phyloP scores from a whole-genome alignment of 257 asterid species.

The Jacaranda copaia region DNA sequence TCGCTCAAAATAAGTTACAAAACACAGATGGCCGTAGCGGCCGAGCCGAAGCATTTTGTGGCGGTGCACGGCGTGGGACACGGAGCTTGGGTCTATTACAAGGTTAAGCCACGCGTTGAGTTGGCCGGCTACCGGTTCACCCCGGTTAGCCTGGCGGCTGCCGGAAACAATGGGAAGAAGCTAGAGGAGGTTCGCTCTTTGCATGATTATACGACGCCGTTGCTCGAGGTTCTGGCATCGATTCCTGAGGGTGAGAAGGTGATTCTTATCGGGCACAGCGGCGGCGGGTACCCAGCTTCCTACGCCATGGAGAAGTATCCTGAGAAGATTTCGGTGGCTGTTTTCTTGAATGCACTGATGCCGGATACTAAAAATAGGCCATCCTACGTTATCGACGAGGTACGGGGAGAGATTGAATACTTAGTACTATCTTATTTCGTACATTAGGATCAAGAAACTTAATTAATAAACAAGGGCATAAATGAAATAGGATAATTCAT shows the following conservation, averaged over 20 bases:
- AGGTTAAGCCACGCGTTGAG: slow-evolving; percentile 69
- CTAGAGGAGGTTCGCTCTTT: slow-evolving; percentile 48
- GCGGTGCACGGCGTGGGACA: slow-evolving; percentile 76
- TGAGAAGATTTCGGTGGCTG: slow-evolving; percentile 52
- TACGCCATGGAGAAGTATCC: slow-evolving; percentile 66
- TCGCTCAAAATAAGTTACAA: slow-evolving; percentile 27
- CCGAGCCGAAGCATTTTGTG: slow-evolving; percentile 56
- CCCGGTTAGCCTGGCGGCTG: slow-evolving; percentile 57
- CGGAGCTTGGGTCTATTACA: slow-evolving; percentile 73
- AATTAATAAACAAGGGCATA: too few relatives aligned
- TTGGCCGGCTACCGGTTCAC: slow-evolving; percentile 62
- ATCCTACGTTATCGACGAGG: slow-evolving; percentile 63
- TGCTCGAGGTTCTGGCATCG: slow-evolving; percentile 56
- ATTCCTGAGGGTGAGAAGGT: slow-evolving; percentile 60
- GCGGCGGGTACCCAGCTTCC: slow-evolving; percentile 61
- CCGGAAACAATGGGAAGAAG: slow-evolving; percentile 52
- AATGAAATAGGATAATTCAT: too few relatives aligned
- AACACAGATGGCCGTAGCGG: slow-evolving; percentile 27
- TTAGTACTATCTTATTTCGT: too few relatives aligned
- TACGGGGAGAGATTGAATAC: not conserved
- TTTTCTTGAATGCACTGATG: slow-evolving; percentile 64
- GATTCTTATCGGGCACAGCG: slow-evolving; percentile 60
- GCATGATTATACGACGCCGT: slow-evolving; percentile 53
- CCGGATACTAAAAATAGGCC: slow-evolving; percentile 63
- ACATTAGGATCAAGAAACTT: too few relatives aligned